Evolutionary conservation across 1,284 basidiomycete genomes (phyloP), one percentile per base, ranked within the genome.

Genomic region (Amylostereum areolatum): DNA sequence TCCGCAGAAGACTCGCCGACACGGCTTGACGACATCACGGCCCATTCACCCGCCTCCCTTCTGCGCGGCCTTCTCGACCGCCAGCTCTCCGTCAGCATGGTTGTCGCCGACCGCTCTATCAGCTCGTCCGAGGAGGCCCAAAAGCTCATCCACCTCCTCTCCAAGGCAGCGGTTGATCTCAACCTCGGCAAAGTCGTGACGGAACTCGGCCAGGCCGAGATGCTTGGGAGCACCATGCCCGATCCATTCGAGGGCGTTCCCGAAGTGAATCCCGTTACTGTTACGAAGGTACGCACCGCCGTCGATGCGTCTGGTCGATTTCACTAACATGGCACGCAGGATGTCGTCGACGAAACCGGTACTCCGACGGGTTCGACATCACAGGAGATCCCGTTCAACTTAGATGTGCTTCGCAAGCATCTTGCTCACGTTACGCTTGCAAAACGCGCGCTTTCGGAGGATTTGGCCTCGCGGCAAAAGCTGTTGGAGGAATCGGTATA

Each of bases 401-500:
- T 88, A 49, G 68, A 81, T 49, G 79, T 81, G 57, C 71, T 92
- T 55, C 76, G 85, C 43, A 72, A 78, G 52, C 82, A 85, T 55
- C 76, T 94, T 2, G 70, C 77, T 0, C 69, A 80, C 35, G 75
- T 91, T 8, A 67, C 74, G 1, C 75, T 83, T 45, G 78, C 85
- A 1, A 78, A 84, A 35, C 73, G 77, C 2, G 73, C 84, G 8
- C 73, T 89, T 35, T 73, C 83, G 0, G 79, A 82, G 40, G 82
- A 89, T 55, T 66, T 81, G 18, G 73, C 79, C n/a, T 72, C 82
- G 0, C 85, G 93, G 2, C 93, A 97, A 67, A 81, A 83, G 55
- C 72, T 88, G 2, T 78, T 97, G 3, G 92, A 96, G 65, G 77
- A 84, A 36, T 90, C 90, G 0, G 91, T 90, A 1, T 88, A 91